Evolutionary conservation across 2,329 filamentous ascomycete species (phyloP), one percentile per base, ranked within the genome.

Genomic region (Exophiala xenobiotica): DNA sequence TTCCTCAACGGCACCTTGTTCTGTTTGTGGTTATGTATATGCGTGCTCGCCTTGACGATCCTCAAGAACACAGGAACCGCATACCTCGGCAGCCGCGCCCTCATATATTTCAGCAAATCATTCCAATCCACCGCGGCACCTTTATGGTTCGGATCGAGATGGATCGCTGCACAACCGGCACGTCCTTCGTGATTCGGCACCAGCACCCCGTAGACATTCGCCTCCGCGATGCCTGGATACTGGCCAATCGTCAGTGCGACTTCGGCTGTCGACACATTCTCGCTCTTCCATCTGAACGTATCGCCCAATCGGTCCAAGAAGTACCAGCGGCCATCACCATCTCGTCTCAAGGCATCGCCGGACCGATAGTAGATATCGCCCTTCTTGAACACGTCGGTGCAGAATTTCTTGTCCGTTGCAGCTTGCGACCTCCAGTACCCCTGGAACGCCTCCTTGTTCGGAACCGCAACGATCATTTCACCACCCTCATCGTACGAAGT

Each of bases 341-440:
- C 86, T 71, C 78, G 80, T n/a, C 83, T 78, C 24, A 93, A 72
- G 14, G 93, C 78, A 63, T 96, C 90, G n/a, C 90, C 90, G 0
- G 88, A 86, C 19, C 89, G 82, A 75, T 90, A 95, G 76, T 83
- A 95, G 0, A 82, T 85, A 63, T 96, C 90, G 11, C 87, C 89
- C 63, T 85, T 85, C 52, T 70, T 73, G 57, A 93, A 81, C 2
- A 93, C 87, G 61, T 86, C 74, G 3, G 85, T 80, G 54, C 93
- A 68, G 40, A 95, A 79, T 70, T 95, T 95, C 58, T 80, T 77
- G 31, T 82, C 72, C 0, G 86, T 88, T 0, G 90, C 88, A 24
- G 78, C 77, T 11, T 77, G 68, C 66, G 95, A 90, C 53, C 83
- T 82, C 68, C 85, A 89, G 70, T 96, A 96, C 1, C 90, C 90